A percentile compares a stretch with the other conserved stretches of the same genome.
phyloP scores from a whole-genome alignment of 2,329 filamentous ascomycete genomes.

The Pyrenochaeta sp. region DNA sequence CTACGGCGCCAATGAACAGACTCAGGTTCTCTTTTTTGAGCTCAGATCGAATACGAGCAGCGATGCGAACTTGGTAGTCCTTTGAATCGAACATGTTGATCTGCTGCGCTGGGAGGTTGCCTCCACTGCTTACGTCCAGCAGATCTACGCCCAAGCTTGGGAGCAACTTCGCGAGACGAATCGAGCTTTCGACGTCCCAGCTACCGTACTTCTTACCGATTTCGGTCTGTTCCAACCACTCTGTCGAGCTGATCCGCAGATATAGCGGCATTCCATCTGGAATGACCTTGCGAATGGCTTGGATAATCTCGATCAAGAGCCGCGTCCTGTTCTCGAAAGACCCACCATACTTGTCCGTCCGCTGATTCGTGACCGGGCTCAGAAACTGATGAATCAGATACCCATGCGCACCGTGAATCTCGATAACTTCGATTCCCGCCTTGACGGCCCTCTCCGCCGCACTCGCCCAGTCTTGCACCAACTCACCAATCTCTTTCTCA shows the following conservation, averaged over 20 bases:
- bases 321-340: constrained; percentile 51
- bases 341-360: constrained; percentile 55
- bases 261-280: constrained; percentile 47
- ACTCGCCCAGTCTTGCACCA: constrained; percentile 51
- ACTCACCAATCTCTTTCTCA: constrained; percentile 49
- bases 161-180: constrained; percentile 52
- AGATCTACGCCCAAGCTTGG: constrained; percentile 55
- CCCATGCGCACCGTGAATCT: constrained; percentile 56
- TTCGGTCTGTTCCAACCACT: constrained; percentile 49
- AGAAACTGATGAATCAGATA: constrained; percentile 56
- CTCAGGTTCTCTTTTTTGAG: constrained; percentile 45
- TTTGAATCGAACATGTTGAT: constrained; percentile 51
- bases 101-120: constrained; percentile 55
- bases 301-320: constrained; percentile 53
- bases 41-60: constrained; percentile 55
- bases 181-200: constrained; percentile 54
- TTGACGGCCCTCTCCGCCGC: constrained; percentile 49
- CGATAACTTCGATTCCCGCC: constrained; percentile 49
- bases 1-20: constrained; percentile 62
- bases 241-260: constrained; percentile 47
- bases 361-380: constrained; percentile 50
- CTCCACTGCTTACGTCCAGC: constrained; percentile 56
- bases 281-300: constrained; percentile 45
- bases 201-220: constrained; percentile 39
- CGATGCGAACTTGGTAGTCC: constrained; percentile 61